Conservation (phyloP, 352 stramenopile species). For the Pythium dissimile region DNA sequence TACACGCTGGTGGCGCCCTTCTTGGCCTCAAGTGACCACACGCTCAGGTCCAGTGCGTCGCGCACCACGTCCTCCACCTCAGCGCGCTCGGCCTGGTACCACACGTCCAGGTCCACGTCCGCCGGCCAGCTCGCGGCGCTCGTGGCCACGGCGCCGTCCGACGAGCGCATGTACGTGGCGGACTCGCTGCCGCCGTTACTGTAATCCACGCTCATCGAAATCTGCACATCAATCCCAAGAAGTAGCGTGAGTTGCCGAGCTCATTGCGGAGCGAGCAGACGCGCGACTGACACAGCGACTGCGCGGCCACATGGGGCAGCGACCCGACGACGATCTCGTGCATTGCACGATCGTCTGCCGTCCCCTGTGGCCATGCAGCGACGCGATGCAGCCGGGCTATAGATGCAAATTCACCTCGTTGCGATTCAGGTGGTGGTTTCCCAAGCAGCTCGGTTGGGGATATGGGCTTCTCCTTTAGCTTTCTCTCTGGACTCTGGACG, state of each 20-base stretch:
- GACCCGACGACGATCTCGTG: no score
- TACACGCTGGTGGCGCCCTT: slow-evolving; percentile 70
- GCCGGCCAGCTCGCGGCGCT: slow-evolving; percentile 41
- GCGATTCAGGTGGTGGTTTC: not conserved
- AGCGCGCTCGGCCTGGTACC: slow-evolving; percentile 67
- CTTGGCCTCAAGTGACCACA: slow-evolving; percentile 71
- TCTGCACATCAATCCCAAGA: not conserved
- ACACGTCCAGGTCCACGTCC: slow-evolving; percentile 73
- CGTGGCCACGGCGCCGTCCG: slow-evolving; percentile 18
- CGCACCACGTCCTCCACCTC: slow-evolving; percentile 69
- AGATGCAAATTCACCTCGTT: not conserved
- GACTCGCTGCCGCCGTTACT: slow-evolving; percentile 1
- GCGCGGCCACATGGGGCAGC: no score
- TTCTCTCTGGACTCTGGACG: slow-evolving; percentile 5
- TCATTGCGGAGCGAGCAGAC: no score
- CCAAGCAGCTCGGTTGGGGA: not conserved
- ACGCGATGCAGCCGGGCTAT: no score
- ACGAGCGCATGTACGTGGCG: slow-evolving; percentile 12
- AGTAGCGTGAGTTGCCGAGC: slow-evolving; percentile 1
- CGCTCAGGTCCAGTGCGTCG: slow-evolving; percentile 62
- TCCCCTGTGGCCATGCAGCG: no score
- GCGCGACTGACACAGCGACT: no score
- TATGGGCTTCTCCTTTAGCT: no score
- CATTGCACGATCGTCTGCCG: no score
- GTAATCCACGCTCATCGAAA: slow-evolving; percentile 23